Conservation (phyloP, 768 basidiomycete species). For the Serendipita sp. region DNA sequence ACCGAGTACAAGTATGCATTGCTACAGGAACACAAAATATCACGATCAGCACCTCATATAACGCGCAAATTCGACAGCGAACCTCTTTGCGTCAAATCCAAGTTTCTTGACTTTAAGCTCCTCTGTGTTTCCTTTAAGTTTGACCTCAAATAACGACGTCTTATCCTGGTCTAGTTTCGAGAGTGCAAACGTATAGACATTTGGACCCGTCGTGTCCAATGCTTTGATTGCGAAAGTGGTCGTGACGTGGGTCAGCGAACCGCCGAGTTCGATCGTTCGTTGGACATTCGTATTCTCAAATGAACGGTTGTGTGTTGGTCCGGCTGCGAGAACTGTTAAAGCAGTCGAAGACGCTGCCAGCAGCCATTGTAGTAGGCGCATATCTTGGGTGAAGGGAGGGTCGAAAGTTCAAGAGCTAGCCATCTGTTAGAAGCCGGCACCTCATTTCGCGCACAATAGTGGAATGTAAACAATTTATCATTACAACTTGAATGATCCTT, state of each 20-base stretch:
- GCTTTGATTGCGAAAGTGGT: constrained; percentile 78
- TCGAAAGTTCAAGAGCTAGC: not conserved
- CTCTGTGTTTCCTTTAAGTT: constrained; percentile 50
- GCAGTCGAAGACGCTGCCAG: constrained; percentile 3
- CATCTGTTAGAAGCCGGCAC: not conserved
- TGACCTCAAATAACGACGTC: constrained; percentile 67
- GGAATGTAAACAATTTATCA: no score
- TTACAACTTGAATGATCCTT: not conserved
- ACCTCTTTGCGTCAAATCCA: constrained; percentile 36
- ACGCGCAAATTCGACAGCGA: constrained; percentile 16
- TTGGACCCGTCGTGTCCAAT: constrained; percentile 35
- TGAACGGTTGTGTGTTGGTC: constrained; percentile 16
- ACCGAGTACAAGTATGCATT: constrained; percentile 41
- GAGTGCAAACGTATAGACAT: constrained; percentile 52
- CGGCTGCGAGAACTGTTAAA: not conserved
- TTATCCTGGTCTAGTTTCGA: constrained; percentile 41
- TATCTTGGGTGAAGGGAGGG: not conserved
- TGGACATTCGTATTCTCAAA: constrained; percentile 86
- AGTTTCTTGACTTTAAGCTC: constrained; percentile 36
- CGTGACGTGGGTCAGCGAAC: constrained; percentile 71
- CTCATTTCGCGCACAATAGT: no score
- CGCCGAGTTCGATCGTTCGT: constrained; percentile 77
- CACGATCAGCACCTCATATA: not conserved
- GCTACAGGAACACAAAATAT: constrained; percentile 13
- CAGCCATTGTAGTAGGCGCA: not conserved